A percentile compares a stretch with the other conserved stretches of the same genome.
phyloP scores from a whole-genome alignment of 1,284 basidiomycete species.

The Thecaphora thlaspeos region DNA sequence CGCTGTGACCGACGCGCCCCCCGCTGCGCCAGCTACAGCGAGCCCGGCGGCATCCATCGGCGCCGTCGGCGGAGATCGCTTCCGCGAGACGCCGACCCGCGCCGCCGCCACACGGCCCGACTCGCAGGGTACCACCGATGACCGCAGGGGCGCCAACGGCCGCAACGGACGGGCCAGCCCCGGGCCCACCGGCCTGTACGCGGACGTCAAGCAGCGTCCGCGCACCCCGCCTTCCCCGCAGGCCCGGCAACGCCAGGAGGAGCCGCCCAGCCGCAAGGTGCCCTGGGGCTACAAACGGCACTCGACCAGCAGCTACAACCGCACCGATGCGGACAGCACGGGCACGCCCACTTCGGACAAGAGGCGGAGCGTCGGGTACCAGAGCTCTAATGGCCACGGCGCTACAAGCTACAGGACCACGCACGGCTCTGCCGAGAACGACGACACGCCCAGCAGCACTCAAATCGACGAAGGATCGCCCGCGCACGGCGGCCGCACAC shows the following conservation, averaged over 20 bases:
- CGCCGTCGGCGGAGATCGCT: no score
- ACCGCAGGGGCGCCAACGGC: no score
- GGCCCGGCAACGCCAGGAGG: slow-evolving; percentile 6
- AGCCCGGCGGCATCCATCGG: no score
- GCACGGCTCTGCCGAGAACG: no score
- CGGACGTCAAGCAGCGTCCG: neutral
- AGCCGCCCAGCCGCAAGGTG: slow-evolving; percentile 43
- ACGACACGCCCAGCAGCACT: slow-evolving; percentile 6
- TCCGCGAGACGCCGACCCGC: no score
- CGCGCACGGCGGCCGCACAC: slow-evolving; percentile 5
- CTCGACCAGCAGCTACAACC: slow-evolving; percentile 11
- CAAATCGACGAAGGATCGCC: slow-evolving; percentile 3
- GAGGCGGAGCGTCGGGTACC: slow-evolving; percentile 23
- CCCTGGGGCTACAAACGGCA: slow-evolving; percentile 44
- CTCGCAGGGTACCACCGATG: no score
- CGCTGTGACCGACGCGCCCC: no score
- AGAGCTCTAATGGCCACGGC: slow-evolving; percentile 24
- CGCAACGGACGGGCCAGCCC: neutral
- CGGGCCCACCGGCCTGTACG: slow-evolving; percentile 4
- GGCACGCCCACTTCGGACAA: slow-evolving; percentile 26
- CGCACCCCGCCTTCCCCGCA: slow-evolving; percentile 3
- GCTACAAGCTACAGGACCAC: neutral
- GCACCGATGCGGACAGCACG: slow-evolving; percentile 11
- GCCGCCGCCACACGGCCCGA: no score
- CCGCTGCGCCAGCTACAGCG: no score